Base-by-base conservation (phyloP, 2,329 filamentous ascomycete genomes). In the Claviceps paspali region DNA sequence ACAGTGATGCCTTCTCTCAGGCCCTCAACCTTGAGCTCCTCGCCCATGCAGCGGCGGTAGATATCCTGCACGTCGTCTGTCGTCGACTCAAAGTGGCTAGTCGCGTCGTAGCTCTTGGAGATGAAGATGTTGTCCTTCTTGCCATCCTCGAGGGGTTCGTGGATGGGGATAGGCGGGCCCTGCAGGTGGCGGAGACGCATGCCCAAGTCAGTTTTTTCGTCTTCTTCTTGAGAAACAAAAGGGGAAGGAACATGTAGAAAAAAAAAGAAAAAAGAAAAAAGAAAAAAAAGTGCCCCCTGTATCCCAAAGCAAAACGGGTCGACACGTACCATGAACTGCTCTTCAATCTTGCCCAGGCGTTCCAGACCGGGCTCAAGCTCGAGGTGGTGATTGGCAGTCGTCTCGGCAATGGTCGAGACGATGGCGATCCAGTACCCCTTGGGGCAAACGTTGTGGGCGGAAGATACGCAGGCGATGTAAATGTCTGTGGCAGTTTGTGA, bases 341-440 rank as follows among this genome's bases (percentile, higher is more conserved):
- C 91, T 65, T 96, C 87, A 45, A 95, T 91, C 58, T 76, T 75
- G 49, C 91, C 91, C 22, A 98, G 78, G 47, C 88, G 79, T 54
- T 95, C 86, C 47, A 96, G 78, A 53, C 88, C 91, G 22, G 87
- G 78, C 62, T 91, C 77, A 30, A 98, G 78, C 67, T 98, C 91
- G 40, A 95, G 69, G 62, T 98, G 91, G 64, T 94, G 87, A 72
- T 98, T 96, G 46, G 83, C 79, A 43, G 78, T 67, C 31, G 78
- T 79, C 69, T 98, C 92, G 45, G 91, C 85, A 54, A 98, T 95
- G 42, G 91, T 98, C 33, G 86, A 94, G 47, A 98, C 88, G 43
- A 96, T 98, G 51, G 91, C 91, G 50, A 98, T 85, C 70, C 92
- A 98, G 75, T 95, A 96, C 43, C 88, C 88, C 73, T 94, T 93